These are phyloP conservation scores for Pythium guiyangense DNA, from an alignment of 352 stramenopile genomes.

Conservation along the genomic window DNA sequence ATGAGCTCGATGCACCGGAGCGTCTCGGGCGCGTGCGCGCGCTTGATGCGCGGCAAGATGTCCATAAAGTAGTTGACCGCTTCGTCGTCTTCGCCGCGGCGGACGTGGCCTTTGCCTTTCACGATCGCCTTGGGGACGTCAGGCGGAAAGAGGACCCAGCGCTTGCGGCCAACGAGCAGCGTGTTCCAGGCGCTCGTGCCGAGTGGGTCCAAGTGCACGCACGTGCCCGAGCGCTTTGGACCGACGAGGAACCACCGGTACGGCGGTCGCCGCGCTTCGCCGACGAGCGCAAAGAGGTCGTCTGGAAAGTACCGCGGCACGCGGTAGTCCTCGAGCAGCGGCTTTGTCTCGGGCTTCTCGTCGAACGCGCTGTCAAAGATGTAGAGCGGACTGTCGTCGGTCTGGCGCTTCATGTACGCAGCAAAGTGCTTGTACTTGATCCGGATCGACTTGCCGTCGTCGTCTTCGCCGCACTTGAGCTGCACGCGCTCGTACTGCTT, in stretches of 20 bases:
- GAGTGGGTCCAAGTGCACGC: slow-evolving; percentile 95
- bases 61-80: slow-evolving; percentile 91
- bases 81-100: slow-evolving; percentile 88
- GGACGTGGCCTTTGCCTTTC: slow-evolving; percentile 85
- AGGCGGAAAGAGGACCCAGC: slow-evolving; percentile 96
- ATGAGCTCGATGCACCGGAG: slow-evolving; percentile 86
- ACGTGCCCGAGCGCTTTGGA: slow-evolving; percentile 89
- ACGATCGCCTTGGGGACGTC: slow-evolving; percentile 67
- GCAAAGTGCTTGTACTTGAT: slow-evolving; percentile 85
- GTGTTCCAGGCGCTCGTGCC: slow-evolving; percentile 97
- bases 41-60: slow-evolving; percentile 88
- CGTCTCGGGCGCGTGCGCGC: slow-evolving; percentile 50
- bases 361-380: slow-evolving; percentile 97
- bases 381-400: slow-evolving; percentile 92
- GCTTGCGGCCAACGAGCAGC: slow-evolving; percentile 91
- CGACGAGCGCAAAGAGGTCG: slow-evolving; percentile 81
- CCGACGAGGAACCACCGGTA: slow-evolving; percentile 97
- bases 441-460: slow-evolving; percentile 69
- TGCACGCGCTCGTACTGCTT: slow-evolving; percentile 75
- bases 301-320: slow-evolving; percentile 80
- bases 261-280: slow-evolving; percentile 86
- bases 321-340: slow-evolving; percentile 67
- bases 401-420: slow-evolving; percentile 67
- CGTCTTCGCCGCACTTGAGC: slow-evolving; percentile 81
- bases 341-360: slow-evolving; percentile 73